Percentiles rank a stretch among this genome's conserved stretches.
These are phyloP conservation scores for Gaertneriomyces semiglobifer DNA, from an alignment of 192 early-diverging fungal species.

Conservation along the genomic window DNA sequence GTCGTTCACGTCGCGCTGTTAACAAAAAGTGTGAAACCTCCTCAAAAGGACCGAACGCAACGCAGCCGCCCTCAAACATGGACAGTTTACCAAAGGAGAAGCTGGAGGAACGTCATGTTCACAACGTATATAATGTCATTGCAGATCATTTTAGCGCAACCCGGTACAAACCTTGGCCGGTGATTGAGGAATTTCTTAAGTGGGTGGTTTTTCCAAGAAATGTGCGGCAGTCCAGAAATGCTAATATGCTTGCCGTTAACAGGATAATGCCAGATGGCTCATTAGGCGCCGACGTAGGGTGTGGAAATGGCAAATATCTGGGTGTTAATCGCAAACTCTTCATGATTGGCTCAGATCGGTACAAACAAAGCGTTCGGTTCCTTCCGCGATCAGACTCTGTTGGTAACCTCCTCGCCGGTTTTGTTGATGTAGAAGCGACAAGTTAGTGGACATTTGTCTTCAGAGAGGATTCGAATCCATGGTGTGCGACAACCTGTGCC, in stretches of 20 bases:
- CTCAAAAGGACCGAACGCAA: no score
- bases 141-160: constrained; percentile 92
- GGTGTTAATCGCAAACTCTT: constrained; percentile 78
- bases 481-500: constrained; percentile 72
- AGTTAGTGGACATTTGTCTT: constrained; percentile 70
- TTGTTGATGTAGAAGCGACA: constrained; percentile 54
- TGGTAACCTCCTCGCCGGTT: neutral
- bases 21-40: no score
- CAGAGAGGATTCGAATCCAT: constrained; percentile 75
- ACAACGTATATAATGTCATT: constrained; percentile 88
- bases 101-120: constrained; percentile 77
- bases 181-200: constrained; percentile 80
- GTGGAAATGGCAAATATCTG: constrained; percentile 98
- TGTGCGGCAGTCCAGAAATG: neutral
- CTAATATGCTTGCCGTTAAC: neutral
- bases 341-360: constrained; percentile 84
- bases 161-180: constrained; percentile 98
- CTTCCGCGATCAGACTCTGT: neutral
- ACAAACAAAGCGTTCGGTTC: neutral
- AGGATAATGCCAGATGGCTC: constrained; percentile 57
- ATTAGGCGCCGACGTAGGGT: constrained; percentile 91
- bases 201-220: neutral
- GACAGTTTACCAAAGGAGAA: no score
- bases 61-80: no score
- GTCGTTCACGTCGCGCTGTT: no score